Conservation (phyloP, 805 yeast genomes). For the Metschnikowia anglica region DNA sequence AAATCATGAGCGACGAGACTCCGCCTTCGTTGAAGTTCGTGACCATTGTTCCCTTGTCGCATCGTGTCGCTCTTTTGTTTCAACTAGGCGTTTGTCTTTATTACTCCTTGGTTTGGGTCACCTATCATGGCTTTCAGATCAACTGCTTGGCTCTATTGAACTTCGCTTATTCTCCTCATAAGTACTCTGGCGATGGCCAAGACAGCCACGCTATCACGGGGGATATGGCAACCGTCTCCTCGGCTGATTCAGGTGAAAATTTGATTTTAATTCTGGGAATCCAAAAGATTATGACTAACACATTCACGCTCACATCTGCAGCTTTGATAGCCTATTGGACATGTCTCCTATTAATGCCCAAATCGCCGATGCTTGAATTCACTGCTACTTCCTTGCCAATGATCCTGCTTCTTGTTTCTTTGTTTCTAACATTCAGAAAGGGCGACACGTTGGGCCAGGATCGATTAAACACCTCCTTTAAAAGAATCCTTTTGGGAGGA, state of each 20-base stretch:
- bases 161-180: slow-evolving; percentile 40
- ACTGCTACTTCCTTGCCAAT: slow-evolving; percentile 4
- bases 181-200: slow-evolving; percentile 26
- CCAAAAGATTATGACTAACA: slow-evolving; percentile 30
- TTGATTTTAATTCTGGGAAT: slow-evolving; percentile 33
- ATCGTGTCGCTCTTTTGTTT: slow-evolving; percentile 48
- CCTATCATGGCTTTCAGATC: slow-evolving; percentile 36
- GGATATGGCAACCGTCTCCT: slow-evolving; percentile 31
- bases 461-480: slow-evolving; percentile 49
- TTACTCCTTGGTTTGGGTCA: slow-evolving; percentile 45
- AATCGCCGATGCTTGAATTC: slow-evolving; percentile 3
- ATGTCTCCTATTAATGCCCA: slow-evolving; percentile 6
- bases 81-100: slow-evolving; percentile 55
- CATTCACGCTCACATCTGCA: slow-evolving; percentile 23
- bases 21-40: slow-evolving; percentile 20
- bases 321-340: slow-evolving; percentile 22
- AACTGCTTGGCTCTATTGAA: slow-evolving; percentile 48
- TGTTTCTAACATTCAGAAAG: slow-evolving; percentile 34
- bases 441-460: slow-evolving; percentile 35
- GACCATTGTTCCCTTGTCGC: slow-evolving; percentile 39
- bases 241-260: slow-evolving; percentile 34
- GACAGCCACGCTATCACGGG: slow-evolving; percentile 29
- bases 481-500: slow-evolving; percentile 56
- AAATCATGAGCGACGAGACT: slow-evolving; percentile 6
- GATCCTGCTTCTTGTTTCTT: slow-evolving; percentile 1